These are phyloP conservation scores for Schizophyllum amplum DNA, from an alignment of 1,284 basidiomycete species.

Conservation along the genomic window DNA sequence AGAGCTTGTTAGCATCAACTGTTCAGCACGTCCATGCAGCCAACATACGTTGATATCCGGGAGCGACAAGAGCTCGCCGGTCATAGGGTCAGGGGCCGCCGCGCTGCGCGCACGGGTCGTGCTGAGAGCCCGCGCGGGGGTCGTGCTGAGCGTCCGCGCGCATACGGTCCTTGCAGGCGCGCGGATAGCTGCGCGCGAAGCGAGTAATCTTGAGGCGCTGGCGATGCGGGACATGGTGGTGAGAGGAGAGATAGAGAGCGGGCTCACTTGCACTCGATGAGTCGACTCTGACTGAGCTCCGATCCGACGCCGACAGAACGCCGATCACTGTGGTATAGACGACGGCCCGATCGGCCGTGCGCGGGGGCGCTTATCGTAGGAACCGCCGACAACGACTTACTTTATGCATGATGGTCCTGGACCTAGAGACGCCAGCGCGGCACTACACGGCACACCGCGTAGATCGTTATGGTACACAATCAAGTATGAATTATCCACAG, in stretches of 20 bases:
- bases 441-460: no score
- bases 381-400: no score
- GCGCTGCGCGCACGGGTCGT: not conserved
- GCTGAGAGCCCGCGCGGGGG: not conserved
- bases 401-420: no score
- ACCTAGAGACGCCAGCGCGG: no score
- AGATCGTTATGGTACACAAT: no score
- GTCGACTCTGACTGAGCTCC: no score
- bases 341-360: no score
- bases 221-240: conserved; percentile 8
- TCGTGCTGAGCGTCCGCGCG: not conserved
- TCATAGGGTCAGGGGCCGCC: conserved; percentile 10
- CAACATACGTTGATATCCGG: conserved; percentile 14
- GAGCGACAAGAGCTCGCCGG: conserved; percentile 13
- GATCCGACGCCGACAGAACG: no score
- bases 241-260: not conserved
- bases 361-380: no score
- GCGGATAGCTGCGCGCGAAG: not conserved
- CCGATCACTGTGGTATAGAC: no score
- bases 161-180: not conserved
- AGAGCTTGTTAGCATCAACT: not conserved
- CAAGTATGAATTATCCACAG: no score
- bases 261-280: no score
- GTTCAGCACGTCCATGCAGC: not conserved
- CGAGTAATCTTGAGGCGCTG: conserved; percentile 3